Conservation (phyloP, 164 flowering plant genomes). For the Umbilicus rupestris region DNA sequence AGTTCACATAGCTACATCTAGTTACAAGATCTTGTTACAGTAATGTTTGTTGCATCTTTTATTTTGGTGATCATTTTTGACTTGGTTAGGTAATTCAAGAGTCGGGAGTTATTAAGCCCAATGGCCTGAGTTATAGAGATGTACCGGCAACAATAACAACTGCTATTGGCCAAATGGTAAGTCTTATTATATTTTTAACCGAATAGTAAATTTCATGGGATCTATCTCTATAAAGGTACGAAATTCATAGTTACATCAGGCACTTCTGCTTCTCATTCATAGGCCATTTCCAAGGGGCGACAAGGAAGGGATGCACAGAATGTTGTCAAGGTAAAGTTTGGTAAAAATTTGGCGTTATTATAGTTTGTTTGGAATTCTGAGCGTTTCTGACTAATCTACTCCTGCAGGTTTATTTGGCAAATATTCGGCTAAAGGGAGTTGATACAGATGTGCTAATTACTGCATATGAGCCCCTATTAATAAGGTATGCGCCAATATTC, state of each 20-base stretch:
- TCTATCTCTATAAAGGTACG: too few species aligned
- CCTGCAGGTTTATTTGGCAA: constrained; percentile 83
- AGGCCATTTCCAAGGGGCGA: constrained; percentile 84
- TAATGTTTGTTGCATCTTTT: not conserved
- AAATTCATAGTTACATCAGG: not conserved
- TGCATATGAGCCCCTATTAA: constrained; percentile 76
- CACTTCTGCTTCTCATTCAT: not conserved
- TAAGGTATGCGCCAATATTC: constrained; percentile 44
- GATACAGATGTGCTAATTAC: constrained; percentile 76
- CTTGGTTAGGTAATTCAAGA: constrained; percentile 50
- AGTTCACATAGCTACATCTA: too few species aligned
- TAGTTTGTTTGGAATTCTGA: constrained; percentile 6
- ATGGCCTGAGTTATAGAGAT: constrained; percentile 32
- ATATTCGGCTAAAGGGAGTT: constrained; percentile 75
- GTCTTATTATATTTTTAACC: constrained; percentile 3
- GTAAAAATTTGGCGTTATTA: not conserved
- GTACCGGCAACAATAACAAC: constrained; percentile 46
- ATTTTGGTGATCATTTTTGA: not conserved
- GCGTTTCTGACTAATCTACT: not conserved
- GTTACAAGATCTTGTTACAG: not conserved
- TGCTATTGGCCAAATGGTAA: constrained; percentile 82
- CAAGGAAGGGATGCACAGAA: constrained; percentile 91
- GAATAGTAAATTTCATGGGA: not conserved
- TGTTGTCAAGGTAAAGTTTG: constrained; percentile 36
- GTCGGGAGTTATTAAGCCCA: constrained; percentile 42